Base-by-base conservation (phyloP, 2,329 filamentous ascomycete genomes). In the Fusarium marasasianum region DNA sequence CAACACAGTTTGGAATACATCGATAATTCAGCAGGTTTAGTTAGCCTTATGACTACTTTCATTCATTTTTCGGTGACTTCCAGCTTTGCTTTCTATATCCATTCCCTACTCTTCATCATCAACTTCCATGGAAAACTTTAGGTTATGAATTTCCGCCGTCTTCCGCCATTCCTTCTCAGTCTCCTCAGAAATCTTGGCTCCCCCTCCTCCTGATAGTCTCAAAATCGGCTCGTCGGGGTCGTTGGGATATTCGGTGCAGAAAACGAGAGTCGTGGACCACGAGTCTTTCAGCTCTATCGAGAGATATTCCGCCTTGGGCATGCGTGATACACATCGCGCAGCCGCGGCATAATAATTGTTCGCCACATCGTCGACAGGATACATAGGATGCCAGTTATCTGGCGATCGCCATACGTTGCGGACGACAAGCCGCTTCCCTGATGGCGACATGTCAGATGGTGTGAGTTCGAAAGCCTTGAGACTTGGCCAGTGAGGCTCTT, bases 401-500 rank as follows among this genome's bases (percentile, higher is more conserved):
- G 54, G 29, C 13, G 40, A 33, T 35, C n/a, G 2, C n/a, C 14
- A 9, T 8, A 8, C 8, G 12, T 26, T n/a, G 7, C 15, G 15
- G 7, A 18, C 11, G 0, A 33, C 13, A 10, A 38, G 33, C 8
- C 31, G 29, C n/a, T 63, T 45, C 6, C 38, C 44, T 8, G 33
- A 17, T 1, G 50, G 50, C 8, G 22, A 51, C 9, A 15, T 4
- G 6, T 43, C 15, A 13, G 26, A 15, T 13, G 35, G 29, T 2
- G 3, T 24, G 8, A 69, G 5, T 5, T 22, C 8, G 9, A 69
- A 57, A 13, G 26, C 10, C 18, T 69, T 56, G 22, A 69, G 65
- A 7, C 26, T 69, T 12, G 57, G 66, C 66, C 65, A 69, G 4
- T 53, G 35, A 22, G 29, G 63, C 15, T n/a, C 17, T 4, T 55